Conservation (phyloP, 2,329 filamentous ascomycete genomes). For the Trichoderma sp. region DNA sequence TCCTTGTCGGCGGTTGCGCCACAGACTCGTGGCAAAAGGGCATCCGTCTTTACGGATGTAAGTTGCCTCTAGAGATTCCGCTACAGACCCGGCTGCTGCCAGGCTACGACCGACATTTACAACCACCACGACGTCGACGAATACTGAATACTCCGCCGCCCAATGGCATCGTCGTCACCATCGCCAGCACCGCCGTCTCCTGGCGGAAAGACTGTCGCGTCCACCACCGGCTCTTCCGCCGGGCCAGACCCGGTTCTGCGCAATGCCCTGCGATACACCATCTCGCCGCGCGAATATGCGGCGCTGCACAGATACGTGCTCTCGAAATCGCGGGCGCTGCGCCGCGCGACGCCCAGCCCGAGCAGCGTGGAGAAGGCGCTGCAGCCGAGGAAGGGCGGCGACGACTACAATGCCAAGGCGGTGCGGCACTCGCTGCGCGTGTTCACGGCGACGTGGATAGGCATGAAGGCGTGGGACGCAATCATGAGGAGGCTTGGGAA, state of each 20-base stretch:
- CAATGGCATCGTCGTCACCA: conserved; percentile 8
- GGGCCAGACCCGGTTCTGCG: conserved; percentile 70
- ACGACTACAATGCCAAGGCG: conserved; percentile 71
- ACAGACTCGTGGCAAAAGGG: not conserved
- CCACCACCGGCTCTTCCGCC: not conserved
- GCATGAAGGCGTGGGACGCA: conserved; percentile 63
- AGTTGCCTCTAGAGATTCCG: not conserved
- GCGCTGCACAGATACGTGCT: conserved; percentile 80
- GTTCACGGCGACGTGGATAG: conserved; percentile 64
- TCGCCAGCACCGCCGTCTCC: not conserved
- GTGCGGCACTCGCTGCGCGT: conserved; percentile 71
- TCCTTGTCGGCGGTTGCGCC: not conserved
- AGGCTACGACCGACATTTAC: not conserved
- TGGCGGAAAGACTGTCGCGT: conserved; percentile 12
- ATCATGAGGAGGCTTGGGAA: conserved; percentile 52
- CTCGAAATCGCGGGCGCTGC: conserved; percentile 65
- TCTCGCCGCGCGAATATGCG: conserved; percentile 82
- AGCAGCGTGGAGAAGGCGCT: conserved; percentile 52
- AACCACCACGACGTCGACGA: not conserved
- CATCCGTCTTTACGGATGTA: not conserved
- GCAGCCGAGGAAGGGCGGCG: conserved; percentile 42
- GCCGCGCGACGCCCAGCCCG: conserved; percentile 57
- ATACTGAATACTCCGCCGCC: not conserved
- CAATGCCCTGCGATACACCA: conserved; percentile 84
- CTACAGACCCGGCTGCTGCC: not conserved